phyloP scores from a whole-genome alignment of 1,284 basidiomycete genomes.

The Pulveroboletus sp. region DNA sequence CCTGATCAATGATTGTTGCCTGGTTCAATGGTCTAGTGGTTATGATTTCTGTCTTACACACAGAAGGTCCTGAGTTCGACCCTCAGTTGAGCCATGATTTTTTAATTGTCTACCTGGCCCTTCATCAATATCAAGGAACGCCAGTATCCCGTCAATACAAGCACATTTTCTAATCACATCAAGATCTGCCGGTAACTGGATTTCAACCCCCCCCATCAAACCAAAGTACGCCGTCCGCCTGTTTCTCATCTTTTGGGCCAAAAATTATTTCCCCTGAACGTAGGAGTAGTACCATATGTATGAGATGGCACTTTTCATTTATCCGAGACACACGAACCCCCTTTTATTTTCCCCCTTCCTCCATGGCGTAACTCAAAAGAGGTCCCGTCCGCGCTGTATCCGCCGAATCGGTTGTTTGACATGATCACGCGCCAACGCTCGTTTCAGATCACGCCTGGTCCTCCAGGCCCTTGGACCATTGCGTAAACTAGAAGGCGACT shows the following conservation, averaged over 20 bases:
- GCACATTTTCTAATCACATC: no score
- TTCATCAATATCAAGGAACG: not conserved
- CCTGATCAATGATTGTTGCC: accelerated
- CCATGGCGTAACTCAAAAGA: not conserved
- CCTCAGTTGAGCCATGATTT: slow-evolving; percentile 53
- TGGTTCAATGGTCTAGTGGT: slow-evolving; percentile 59
- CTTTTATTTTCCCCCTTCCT: not conserved
- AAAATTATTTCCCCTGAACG: not conserved
- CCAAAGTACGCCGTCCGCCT: no score
- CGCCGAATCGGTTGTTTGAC: not conserved
- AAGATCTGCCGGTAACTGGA: no score
- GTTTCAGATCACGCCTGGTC: no score
- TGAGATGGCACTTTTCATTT: not conserved
- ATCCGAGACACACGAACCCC: not conserved
- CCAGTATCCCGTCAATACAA: not conserved
- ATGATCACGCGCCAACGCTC: not conserved
- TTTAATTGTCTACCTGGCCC: not conserved
- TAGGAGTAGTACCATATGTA: not conserved
- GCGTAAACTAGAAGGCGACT: not conserved
- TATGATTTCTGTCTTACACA: slow-evolving; percentile 65
- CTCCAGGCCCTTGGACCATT: not conserved
- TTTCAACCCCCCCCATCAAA: no score
- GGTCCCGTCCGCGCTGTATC: not conserved
- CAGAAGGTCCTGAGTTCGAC: slow-evolving; percentile 67
- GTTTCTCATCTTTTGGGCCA: not conserved